phyloP scores from a whole-genome alignment of 2,329 filamentous ascomycete species.

The Zymoseptoria tritici region DNA sequence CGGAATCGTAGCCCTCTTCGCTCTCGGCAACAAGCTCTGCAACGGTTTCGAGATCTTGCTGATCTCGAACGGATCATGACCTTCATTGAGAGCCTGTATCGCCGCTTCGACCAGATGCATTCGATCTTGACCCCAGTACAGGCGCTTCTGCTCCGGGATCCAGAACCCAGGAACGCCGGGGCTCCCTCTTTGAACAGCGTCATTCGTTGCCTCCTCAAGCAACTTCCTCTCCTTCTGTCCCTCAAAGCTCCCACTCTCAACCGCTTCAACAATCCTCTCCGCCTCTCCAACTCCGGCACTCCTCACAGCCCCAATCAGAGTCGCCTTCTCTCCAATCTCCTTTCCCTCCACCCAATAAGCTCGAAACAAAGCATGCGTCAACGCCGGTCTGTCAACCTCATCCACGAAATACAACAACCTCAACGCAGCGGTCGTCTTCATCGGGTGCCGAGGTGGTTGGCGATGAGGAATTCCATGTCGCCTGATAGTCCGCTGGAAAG shows the following conservation, averaged over 20 bases:
- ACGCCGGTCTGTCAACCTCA: constrained; percentile 5
- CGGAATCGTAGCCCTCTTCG: constrained; percentile 1
- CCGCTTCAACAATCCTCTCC: constrained; percentile 7
- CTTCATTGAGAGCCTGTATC: constrained; percentile 9
- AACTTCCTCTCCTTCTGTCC: constrained; percentile 7
- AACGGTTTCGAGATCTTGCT: constrained; percentile 6
- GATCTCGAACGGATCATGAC: constrained; percentile 5
- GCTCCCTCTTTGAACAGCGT: constrained; percentile 15
- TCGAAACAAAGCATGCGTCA: constrained; percentile 14
- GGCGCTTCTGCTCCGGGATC: constrained; percentile 11
- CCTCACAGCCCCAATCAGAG: constrained; percentile 9
- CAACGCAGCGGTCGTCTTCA: constrained; percentile 18
- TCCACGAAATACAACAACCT: constrained; percentile 13
- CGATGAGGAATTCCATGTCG: constrained; percentile 12
- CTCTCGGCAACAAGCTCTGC: constrained; percentile 6
- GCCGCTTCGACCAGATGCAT: constrained; percentile 20
- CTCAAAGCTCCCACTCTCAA: constrained; percentile 14
- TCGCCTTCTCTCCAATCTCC: constrained; percentile 7
- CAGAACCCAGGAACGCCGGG: constrained; percentile 19
- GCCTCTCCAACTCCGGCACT: constrained; percentile 3
- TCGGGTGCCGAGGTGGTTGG: constrained; percentile 16
- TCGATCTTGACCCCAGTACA: constrained; percentile 22
- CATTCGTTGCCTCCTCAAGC: constrained; percentile 13
- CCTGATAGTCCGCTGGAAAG: constrained; percentile 14
- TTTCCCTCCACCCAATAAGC: constrained; percentile 18